Evolutionary conservation across 2,329 filamentous ascomycete species (phyloP).

Genomic region (Neofusicoccum umdonicola): DNA sequence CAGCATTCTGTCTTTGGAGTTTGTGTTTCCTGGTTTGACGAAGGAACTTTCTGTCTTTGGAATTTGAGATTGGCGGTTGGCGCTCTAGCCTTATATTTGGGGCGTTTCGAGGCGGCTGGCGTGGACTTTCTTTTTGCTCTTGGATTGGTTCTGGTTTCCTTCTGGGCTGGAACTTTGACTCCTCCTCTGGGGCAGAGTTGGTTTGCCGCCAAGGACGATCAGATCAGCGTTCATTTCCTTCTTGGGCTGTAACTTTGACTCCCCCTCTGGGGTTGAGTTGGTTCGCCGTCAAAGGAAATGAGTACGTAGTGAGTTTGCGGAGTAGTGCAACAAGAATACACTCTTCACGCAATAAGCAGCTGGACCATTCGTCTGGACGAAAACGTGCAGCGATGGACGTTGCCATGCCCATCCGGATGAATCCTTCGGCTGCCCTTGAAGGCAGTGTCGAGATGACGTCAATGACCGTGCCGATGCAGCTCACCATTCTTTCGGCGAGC

Average conservation of each 20-base stretch:
- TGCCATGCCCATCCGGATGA: no score
- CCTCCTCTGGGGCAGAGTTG: background rate
- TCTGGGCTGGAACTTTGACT: background rate
- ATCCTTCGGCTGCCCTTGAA: background rate
- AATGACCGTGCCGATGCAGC: background rate
- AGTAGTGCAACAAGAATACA: no score
- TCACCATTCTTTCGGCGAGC: background rate
- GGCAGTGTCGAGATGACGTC: constrained; percentile 7
- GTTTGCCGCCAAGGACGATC: background rate
- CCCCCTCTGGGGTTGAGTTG: background rate
- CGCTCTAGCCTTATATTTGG: no score
- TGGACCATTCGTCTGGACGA: background rate
- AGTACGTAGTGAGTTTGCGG: no score
- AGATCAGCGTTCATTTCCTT: background rate
- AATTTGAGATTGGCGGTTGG: no score
- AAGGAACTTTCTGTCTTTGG: no score
- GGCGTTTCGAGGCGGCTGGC: no score
- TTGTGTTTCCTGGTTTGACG: no score
- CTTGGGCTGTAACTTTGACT: background rate
- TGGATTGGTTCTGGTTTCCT: background rate
- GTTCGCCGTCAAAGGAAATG: background rate
- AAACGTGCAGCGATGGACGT: background rate
- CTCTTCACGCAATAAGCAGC: background rate
- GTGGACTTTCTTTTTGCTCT: background rate
- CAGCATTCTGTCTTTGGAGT: no score